phyloP scores from a whole-genome alignment of 164 flowering plant genomes.

The Pachysandra terminalis region DNA sequence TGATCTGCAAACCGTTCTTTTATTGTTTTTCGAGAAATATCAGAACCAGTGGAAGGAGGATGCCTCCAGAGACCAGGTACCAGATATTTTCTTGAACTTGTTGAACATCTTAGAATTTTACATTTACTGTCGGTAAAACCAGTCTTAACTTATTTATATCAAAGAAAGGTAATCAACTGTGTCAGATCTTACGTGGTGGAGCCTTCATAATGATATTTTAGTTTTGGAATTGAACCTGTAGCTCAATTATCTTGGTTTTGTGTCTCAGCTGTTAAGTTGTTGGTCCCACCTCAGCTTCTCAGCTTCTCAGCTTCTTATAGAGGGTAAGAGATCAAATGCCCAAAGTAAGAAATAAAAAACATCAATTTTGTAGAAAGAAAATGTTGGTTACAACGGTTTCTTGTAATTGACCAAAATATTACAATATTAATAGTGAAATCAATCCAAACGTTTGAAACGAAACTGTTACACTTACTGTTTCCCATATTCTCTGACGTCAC shows the following conservation, averaged over 20 bases:
- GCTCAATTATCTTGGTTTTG: not conserved
- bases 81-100: not conserved
- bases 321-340: not conserved
- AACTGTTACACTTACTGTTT: not conserved
- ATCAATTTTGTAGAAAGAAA: not conserved
- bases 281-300: not conserved
- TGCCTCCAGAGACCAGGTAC: constrained; percentile 36
- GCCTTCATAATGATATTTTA: not conserved
- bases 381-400: not conserved
- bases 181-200: not conserved
- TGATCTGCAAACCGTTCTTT: constrained; percentile 37
- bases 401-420: not conserved
- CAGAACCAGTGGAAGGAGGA: constrained; percentile 51
- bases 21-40: constrained; percentile 36
- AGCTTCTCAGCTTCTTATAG: too few species aligned
- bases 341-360: not conserved
- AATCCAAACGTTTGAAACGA: not conserved
- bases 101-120: not conserved
- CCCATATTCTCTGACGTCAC: too few species aligned
- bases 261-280: not conserved
- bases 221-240: not conserved
- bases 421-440: not conserved
- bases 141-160: not conserved
- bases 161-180: not conserved
- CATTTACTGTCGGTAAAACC: not conserved